These are phyloP conservation scores for Botryotinia narcissicola DNA, from an alignment of 2,329 filamentous ascomycete genomes.

Conservation along the genomic window DNA sequence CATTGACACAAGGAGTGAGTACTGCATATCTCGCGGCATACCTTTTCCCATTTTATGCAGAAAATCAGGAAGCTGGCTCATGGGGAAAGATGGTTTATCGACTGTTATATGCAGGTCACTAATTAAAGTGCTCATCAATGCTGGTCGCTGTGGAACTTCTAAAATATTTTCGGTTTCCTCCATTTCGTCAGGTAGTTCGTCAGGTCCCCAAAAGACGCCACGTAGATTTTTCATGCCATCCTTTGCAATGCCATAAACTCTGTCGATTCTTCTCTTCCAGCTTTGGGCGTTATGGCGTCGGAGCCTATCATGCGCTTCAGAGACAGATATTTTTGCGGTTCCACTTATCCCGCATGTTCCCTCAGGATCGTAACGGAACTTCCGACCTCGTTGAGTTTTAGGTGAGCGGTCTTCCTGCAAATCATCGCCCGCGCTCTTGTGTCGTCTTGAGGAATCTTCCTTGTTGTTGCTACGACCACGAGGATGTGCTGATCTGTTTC, in stretches of 20 bases:
- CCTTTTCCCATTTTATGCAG: conserved; percentile 91
- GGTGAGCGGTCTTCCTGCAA: conserved; percentile 30
- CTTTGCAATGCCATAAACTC: conserved; percentile 65
- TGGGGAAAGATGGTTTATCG: conserved; percentile 89
- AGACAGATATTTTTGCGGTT: conserved; percentile 67
- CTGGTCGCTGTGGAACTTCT: conserved; percentile 79
- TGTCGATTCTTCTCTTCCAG: conserved; percentile 89
- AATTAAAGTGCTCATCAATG: conserved; percentile 75
- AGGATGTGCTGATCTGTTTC: conserved; percentile 51
- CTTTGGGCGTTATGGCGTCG: conserved; percentile 80
- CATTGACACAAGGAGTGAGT: conserved; percentile 86
- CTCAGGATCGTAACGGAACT: conserved; percentile 76
- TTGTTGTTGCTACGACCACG: conserved; percentile 35
- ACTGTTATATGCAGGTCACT: conserved; percentile 81
- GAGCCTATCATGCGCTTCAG: conserved; percentile 73
- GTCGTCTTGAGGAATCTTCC: conserved; percentile 30
- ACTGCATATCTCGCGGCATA: conserved; percentile 88
- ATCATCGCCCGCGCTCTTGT: conserved; percentile 33
- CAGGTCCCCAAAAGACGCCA: conserved; percentile 75
- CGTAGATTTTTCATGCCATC: conserved; percentile 76
- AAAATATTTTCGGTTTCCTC: conserved; percentile 84
- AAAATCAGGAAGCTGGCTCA: conserved; percentile 78
- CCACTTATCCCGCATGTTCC: conserved; percentile 70
- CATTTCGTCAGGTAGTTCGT: conserved; percentile 76
- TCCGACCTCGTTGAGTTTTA: conserved; percentile 41